Conservation (phyloP, 345 rosid species). For the Physaria fendleri region DNA sequence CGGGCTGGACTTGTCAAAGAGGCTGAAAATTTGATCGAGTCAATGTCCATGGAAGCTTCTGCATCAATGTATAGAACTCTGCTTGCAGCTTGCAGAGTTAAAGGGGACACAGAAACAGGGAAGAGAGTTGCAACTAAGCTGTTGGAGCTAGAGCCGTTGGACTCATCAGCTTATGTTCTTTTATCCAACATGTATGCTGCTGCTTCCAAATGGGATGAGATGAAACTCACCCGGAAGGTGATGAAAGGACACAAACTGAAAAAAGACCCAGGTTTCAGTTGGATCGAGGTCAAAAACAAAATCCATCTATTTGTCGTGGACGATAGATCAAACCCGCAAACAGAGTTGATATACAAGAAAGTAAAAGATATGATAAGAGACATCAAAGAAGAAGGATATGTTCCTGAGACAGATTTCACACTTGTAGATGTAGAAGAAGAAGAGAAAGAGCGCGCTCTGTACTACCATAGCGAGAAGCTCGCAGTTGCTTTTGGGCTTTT, state of each 20-base stretch:
- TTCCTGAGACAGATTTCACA: conserved; percentile 43
- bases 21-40: conserved; percentile 43
- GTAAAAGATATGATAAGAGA: conserved; percentile 38
- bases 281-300: conserved; percentile 50
- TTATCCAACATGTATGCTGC: conserved; percentile 52
- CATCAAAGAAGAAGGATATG: conserved; percentile 47
- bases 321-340: conserved; percentile 41
- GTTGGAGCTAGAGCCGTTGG: conserved; percentile 47
- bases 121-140: conserved; percentile 41
- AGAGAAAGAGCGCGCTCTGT: conserved; percentile 40
- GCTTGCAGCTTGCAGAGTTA: conserved; percentile 51
- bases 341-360: conserved; percentile 31
- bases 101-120: conserved; percentile 46
- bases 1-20: conserved; percentile 47
- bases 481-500: conserved; percentile 44
- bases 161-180: conserved; percentile 47
- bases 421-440: conserved; percentile 50
- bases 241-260: conserved; percentile 45
- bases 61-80: conserved; percentile 51
- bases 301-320: conserved; percentile 46
- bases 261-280: conserved; percentile 62
- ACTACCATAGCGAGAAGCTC: conserved; percentile 46
- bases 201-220: conserved; percentile 44
- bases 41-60: conserved; percentile 52
- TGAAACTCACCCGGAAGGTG: conserved; percentile 33